Evolutionary conservation across 441 rosid species (phyloP).

Genomic region (Euphorbia celastroides): DNA sequence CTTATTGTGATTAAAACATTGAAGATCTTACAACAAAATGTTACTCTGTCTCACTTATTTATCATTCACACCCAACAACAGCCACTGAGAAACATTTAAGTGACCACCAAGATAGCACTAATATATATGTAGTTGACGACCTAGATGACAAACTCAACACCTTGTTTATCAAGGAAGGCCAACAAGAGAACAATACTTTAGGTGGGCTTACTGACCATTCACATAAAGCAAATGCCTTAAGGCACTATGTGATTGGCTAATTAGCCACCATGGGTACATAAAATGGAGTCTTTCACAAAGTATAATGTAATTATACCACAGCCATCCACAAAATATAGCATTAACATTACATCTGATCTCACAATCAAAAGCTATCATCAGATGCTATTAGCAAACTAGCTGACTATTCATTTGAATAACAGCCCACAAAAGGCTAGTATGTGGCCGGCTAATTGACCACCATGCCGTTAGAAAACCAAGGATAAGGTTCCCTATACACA

Average conservation of each 20-base stretch:
- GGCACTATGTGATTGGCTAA: slow-evolving; percentile 28
- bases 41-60: slow-evolving; percentile 23
- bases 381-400: slow-evolving; percentile 42
- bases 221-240: slow-evolving; percentile 20
- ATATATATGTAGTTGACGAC: background rate
- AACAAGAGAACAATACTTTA: slow-evolving; percentile 12
- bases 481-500: no score
- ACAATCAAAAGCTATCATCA: slow-evolving; percentile 25
- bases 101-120: no score
- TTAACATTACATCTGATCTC: slow-evolving; percentile 14
- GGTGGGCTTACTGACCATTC: slow-evolving; percentile 32
- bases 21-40: background rate
- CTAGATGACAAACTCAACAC: background rate
- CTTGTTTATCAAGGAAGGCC: no score
- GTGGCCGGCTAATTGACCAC: slow-evolving; percentile 35
- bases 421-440: slow-evolving; percentile 14
- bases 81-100: slow-evolving; percentile 20
- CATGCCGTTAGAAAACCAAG: background rate
- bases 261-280: slow-evolving; percentile 20
- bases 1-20: no score
- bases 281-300: no score
- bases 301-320: no score
- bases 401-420: slow-evolving; percentile 49
- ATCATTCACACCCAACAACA: slow-evolving; percentile 27
- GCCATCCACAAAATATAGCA: no score